These are phyloP conservation scores for Crithidia expoeki DNA, from an alignment of 208 protist species.

Conservation along the genomic window DNA sequence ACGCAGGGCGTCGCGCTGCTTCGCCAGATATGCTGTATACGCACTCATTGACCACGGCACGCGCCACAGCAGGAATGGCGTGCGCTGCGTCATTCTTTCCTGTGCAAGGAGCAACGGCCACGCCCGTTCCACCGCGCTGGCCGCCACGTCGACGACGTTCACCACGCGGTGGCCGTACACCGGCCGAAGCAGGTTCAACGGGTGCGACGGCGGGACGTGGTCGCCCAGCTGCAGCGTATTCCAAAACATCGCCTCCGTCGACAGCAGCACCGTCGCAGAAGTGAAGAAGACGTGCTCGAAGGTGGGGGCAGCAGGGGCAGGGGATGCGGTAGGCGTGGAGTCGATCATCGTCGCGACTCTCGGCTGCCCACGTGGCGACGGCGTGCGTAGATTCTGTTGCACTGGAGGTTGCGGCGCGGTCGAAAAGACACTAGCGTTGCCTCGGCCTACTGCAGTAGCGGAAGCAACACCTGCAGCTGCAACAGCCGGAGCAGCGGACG, in stretches of 20 bases:
- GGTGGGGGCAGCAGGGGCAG: neutral
- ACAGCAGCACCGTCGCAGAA: slow-evolving; percentile 38
- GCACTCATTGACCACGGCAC: slow-evolving; percentile 34
- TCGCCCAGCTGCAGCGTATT: slow-evolving; percentile 38
- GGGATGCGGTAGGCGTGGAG: neutral
- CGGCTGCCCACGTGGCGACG: too few relatives aligned
- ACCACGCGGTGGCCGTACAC: slow-evolving; percentile 41
- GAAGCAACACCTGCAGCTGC: too few relatives aligned
- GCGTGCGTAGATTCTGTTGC: too few relatives aligned
- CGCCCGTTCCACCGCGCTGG: slow-evolving; percentile 11
- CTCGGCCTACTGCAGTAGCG: too few relatives aligned
- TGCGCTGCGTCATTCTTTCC: slow-evolving; percentile 21
- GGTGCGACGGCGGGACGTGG: slow-evolving; percentile 33
- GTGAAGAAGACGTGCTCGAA: slow-evolving; percentile 31
- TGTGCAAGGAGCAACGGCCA: slow-evolving; percentile 31
- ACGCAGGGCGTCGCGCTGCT: slow-evolving; percentile 15
- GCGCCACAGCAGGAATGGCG: slow-evolving; percentile 14
- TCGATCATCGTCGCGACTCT: neutral
- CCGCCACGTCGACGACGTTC: slow-evolving; percentile 38
- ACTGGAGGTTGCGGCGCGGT: too few relatives aligned
- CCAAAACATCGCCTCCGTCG: slow-evolving; percentile 41
- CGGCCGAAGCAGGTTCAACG: slow-evolving; percentile 45
- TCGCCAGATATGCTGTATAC: slow-evolving; percentile 37
- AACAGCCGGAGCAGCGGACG: neutral
- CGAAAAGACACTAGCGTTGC: too few relatives aligned